A percentile compares a stretch with the other conserved stretches of the same genome.
Conservation (phyloP, 139 green algal species). For the Chlorella sp. region DNA sequence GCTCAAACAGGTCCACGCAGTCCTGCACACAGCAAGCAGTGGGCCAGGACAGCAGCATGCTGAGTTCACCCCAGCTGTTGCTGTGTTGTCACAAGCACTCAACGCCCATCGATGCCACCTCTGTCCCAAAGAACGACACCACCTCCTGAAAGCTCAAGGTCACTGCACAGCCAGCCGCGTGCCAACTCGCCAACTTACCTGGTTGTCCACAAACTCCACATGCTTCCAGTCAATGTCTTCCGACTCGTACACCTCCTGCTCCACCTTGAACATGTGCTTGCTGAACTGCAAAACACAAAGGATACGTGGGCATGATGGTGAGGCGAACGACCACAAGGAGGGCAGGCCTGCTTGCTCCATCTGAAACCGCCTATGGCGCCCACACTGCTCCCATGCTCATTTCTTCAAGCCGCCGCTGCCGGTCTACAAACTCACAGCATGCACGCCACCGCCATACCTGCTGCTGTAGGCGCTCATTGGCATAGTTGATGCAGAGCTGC, state of each 20-base stretch:
- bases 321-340: neutral
- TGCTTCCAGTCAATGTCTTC: slow-evolving; percentile 96
- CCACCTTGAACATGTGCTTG: slow-evolving; percentile 84
- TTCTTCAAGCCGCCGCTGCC: neutral
- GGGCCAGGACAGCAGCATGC: neutral
- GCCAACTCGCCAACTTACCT: neutral
- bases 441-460: slow-evolving; percentile 48
- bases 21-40: slow-evolving; percentile 50
- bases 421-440: neutral
- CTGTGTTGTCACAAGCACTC: neutral
- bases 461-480: slow-evolving; percentile 96
- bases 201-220: slow-evolving; percentile 95
- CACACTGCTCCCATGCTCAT: neutral
- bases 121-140: neutral
- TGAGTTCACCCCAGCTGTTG: neutral
- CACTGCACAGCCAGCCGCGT: too few species aligned
- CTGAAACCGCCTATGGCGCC: too few species aligned
- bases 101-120: neutral
- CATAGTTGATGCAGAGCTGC: slow-evolving; percentile 98
- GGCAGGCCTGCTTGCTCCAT: too few species aligned
- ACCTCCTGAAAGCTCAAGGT: too few species aligned
- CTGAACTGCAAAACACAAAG: slow-evolving; percentile 70
- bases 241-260: slow-evolving; percentile 91
- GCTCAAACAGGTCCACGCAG: slow-evolving; percentile 90
- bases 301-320: neutral